These are phyloP conservation scores for Euphorbia schlechtendalii DNA, from an alignment of 441 rosid genomes.

Conservation along the genomic window DNA sequence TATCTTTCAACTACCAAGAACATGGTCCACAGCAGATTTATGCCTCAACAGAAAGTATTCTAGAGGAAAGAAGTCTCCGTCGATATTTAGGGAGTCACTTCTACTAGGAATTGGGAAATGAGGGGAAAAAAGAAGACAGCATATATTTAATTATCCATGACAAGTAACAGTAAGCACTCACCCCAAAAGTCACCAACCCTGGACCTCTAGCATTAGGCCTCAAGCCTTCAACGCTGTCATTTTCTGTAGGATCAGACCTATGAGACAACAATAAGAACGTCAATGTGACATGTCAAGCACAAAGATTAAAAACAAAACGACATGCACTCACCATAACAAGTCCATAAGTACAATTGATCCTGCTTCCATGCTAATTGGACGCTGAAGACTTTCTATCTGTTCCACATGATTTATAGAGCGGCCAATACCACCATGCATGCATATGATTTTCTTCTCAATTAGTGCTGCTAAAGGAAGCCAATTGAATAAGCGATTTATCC, in stretches of 20 bases:
- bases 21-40: background rate
- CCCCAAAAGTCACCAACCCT: slow-evolving; percentile 97
- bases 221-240: slow-evolving; percentile 97
- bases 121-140: background rate
- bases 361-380: slow-evolving; percentile 99
- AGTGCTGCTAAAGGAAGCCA: slow-evolving; percentile 98
- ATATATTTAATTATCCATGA: background rate
- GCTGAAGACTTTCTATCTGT: slow-evolving; percentile 89
- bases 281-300: background rate
- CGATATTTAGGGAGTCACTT: background rate
- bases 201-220: slow-evolving; percentile 99
- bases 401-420: slow-evolving; percentile 95
- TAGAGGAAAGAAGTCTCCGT: background rate
- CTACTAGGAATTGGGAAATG: background rate
- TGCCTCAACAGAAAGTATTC: background rate
- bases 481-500: slow-evolving; percentile 91
- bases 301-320: background rate
- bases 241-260: slow-evolving; percentile 99
- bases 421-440: slow-evolving; percentile 99
- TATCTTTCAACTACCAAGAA: background rate
- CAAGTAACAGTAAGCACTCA: slow-evolving; percentile 29
- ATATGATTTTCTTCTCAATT: slow-evolving; percentile 93
- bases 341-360: slow-evolving; percentile 98
- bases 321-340: slow-evolving; percentile 69
- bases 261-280: slow-evolving; percentile 16